Evolutionary conservation across 352 stramenopile genomes (phyloP).

Genomic region (Saprolegnia parasitica): DNA sequence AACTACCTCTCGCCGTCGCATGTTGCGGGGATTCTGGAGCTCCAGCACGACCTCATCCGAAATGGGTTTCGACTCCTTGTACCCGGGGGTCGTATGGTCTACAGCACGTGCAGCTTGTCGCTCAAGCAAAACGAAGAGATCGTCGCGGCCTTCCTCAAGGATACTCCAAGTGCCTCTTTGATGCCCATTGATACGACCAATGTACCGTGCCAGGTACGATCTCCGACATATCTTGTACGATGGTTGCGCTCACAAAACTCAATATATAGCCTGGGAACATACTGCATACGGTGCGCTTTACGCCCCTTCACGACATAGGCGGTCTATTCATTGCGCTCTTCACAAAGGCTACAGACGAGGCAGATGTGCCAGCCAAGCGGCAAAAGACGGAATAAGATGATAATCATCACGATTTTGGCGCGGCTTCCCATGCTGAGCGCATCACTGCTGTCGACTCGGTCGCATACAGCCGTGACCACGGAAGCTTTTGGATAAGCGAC

Average conservation of each 20-base stretch:
- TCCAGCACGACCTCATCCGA: slow-evolving; percentile 57
- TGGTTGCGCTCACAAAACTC: neutral
- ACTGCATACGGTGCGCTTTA: slow-evolving; percentile 61
- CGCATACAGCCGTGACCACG: slow-evolving; percentile 22
- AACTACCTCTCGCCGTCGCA: slow-evolving; percentile 56
- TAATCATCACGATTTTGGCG: neutral
- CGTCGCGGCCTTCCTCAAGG: slow-evolving; percentile 73
- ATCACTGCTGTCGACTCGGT: too few relatives aligned
- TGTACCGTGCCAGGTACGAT: slow-evolving; percentile 27
- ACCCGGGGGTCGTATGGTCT: slow-evolving; percentile 87
- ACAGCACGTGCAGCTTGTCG: slow-evolving; percentile 93
- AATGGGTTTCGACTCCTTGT: slow-evolving; percentile 88
- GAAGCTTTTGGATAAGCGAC: neutral
- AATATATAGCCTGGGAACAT: slow-evolving; percentile 42
- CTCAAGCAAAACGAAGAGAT: slow-evolving; percentile 91
- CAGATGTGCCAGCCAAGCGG: neutral
- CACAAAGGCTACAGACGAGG: slow-evolving; percentile 1
- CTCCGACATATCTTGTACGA: slow-evolving; percentile 2
- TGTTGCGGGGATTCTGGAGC: slow-evolving; percentile 50
- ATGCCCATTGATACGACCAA: slow-evolving; percentile 37
- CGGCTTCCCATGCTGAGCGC: too few relatives aligned
- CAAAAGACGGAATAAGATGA: slow-evolving; percentile 1
- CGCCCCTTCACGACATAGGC: slow-evolving; percentile 58
- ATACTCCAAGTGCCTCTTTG: slow-evolving; percentile 38
- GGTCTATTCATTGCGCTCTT: slow-evolving; percentile 59